Base-by-base conservation (phyloP, 441 rosid species). In the Erysimum pusillum region DNA sequence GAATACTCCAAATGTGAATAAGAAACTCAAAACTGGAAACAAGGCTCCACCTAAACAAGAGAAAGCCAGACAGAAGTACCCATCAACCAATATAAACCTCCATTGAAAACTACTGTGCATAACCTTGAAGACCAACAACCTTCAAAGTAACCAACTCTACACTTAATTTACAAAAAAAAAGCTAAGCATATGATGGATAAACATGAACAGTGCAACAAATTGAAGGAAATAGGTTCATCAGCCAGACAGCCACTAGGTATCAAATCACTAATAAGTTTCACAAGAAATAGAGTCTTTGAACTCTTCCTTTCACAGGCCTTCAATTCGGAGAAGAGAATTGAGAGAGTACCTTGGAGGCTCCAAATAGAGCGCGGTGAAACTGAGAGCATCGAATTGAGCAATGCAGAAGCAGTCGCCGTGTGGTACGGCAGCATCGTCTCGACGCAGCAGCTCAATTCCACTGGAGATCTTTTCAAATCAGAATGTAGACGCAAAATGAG, bases 351-450 rank as follows among this genome's bases (percentile, higher is more conserved):
- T 76, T 68, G 59, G 7, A 76, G 9, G 0, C 52, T 69, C 71
- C 66, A 69, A 54, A 69, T 7, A 42, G 66, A 69, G 59, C 63
- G 65, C 2, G 36, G 44, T 36, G 80, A 63, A 35, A 82, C 88
- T 6, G 96, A 85, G 5, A 92, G 91, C 98, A 85, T 91, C 22
- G 97, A 92, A 83, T 86, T 92, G 59, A 94, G 91, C 84, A 94
- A 83, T 10, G 97, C 93, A 5, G 97, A 88, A 42, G 99, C 97
- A 32, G 94, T 94, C 46, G 89, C 97, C 7, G 93, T 86, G 84
- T 94, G 96, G 80, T 87, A 89, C 63, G 99, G 99, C 71, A 90
- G 73, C 91, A 92, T 66, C 20, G 96, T 83, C 76, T 88, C 97
- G 22, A 87, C 86, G 63, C 95, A 86, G 77, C 86, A 85, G 84